Percentiles rank a stretch among this genome's conserved stretches.
These are phyloP conservation scores for Nowakowskiella sp. DNA, from an alignment of 192 early-diverging fungal species.

Conservation along the genomic window DNA sequence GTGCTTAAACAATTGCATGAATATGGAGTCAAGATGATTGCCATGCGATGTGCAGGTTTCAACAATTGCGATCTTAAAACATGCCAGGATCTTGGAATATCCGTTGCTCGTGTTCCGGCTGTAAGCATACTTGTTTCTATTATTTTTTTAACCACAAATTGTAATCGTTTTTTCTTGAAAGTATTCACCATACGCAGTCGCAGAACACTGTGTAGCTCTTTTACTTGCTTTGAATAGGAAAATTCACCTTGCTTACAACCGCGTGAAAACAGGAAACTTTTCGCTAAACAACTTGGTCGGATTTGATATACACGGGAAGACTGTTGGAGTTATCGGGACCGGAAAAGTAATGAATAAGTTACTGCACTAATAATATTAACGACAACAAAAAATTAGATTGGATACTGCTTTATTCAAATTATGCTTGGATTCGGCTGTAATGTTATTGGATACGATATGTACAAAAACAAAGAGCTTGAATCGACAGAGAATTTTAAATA, in stretches of 20 bases:
- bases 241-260: not conserved
- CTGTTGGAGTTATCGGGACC: not conserved
- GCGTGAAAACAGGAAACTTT: not conserved
- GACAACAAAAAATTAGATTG: not conserved
- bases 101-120: not conserved
- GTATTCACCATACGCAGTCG: not conserved
- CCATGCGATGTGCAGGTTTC: not conserved
- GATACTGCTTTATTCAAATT: slow-evolving; percentile 1
- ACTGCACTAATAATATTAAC: not conserved
- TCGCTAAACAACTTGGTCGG: not conserved
- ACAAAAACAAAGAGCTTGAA: not conserved
- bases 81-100: not conserved
- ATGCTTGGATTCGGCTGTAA: slow-evolving; percentile 1
- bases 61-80: not conserved
- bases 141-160: not conserved
- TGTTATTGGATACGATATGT: not conserved
- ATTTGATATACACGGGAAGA: not conserved
- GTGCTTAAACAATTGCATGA: not conserved
- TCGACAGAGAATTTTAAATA: not conserved
- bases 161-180: not conserved
- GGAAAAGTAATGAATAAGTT: not conserved
- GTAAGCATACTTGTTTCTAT: not conserved
- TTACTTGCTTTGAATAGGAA: not conserved
- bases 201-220: not conserved
- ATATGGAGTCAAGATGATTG: not conserved